Percentiles rank a stretch among this genome's conserved stretches.
Conservation (phyloP, 768 basidiomycete genomes). For the Tylopilus sp. region DNA sequence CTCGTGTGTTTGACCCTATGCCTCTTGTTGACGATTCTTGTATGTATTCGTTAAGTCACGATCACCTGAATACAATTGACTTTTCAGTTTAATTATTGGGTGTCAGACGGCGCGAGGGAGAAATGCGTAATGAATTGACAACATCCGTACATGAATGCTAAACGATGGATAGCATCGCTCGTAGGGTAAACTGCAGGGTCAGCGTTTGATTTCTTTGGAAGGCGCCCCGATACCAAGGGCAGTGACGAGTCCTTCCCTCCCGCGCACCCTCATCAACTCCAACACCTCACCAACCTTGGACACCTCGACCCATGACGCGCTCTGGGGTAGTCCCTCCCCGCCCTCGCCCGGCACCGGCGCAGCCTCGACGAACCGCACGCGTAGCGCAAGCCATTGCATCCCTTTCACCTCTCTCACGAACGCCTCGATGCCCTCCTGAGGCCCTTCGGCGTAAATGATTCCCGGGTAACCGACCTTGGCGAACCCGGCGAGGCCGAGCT, state of each 20-base stretch:
- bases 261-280: conserved; percentile 59
- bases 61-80: conserved; percentile 19
- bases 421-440: conserved; percentile 35
- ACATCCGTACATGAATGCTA: too few relatives aligned
- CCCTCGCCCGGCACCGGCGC: neutral
- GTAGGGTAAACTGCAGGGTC: neutral
- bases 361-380: conserved; percentile 57
- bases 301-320: conserved; percentile 52
- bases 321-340: neutral
- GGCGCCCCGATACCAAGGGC: conserved; percentile 63
- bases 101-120: too few relatives aligned
- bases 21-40: conserved; percentile 8
- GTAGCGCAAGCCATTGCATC: conserved; percentile 78
- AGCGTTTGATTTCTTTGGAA: neutral
- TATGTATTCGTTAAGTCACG: conserved; percentile 24
- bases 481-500: conserved; percentile 57
- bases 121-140: too few relatives aligned
- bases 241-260: conserved; percentile 51
- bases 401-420: conserved; percentile 64
- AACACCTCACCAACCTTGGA: conserved; percentile 69
- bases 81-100: too few relatives aligned
- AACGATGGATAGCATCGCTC: too few relatives aligned
- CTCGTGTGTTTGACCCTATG: neutral
- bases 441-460: neutral
- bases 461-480: conserved; percentile 50